A percentile compares a stretch with the other conserved stretches of the same genome.
Conservation (phyloP, 345 rosid species). For the Jatropha curcas region DNA sequence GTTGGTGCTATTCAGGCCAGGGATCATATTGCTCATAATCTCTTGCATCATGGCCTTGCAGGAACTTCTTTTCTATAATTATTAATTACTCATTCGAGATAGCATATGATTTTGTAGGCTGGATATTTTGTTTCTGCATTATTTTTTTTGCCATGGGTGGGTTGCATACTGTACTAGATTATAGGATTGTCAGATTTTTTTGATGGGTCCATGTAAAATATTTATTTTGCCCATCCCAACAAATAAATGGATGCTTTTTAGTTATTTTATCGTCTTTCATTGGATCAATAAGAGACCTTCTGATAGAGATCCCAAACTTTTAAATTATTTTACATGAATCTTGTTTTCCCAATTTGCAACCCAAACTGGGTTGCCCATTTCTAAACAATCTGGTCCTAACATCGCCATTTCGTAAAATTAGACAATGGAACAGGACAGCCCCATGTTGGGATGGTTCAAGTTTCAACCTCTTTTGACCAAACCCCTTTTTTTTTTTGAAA, state of each 20-base stretch:
- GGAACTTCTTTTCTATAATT: conserved; percentile 43
- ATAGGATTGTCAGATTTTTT: not conserved
- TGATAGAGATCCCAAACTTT: too few relatives aligned
- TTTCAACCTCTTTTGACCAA: too few relatives aligned
- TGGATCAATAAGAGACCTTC: too few relatives aligned
- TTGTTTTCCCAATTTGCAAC: too few relatives aligned
- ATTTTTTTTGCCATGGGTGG: not conserved
- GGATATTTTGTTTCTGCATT: not conserved
- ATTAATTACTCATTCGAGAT: not conserved
- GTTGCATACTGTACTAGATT: not conserved
- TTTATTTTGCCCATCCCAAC: conserved; percentile 6
- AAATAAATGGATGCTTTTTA: not conserved
- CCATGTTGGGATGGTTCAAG: not conserved
- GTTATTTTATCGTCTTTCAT: not conserved
- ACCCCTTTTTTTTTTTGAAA: not conserved
- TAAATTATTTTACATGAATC: too few relatives aligned
- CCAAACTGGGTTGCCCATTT: too few relatives aligned
- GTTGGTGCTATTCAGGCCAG: conserved; percentile 45
- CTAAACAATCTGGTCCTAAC: too few relatives aligned
- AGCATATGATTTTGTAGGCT: not conserved
- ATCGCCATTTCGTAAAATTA: too few relatives aligned
- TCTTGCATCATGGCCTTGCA: conserved; percentile 68
- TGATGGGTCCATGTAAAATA: conserved; percentile 21
- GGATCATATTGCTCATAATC: conserved; percentile 73
- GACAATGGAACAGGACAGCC: not conserved